phyloP scores from a whole-genome alignment of 768 basidiomycete species.

The Kwoniella newhampshirensis region DNA sequence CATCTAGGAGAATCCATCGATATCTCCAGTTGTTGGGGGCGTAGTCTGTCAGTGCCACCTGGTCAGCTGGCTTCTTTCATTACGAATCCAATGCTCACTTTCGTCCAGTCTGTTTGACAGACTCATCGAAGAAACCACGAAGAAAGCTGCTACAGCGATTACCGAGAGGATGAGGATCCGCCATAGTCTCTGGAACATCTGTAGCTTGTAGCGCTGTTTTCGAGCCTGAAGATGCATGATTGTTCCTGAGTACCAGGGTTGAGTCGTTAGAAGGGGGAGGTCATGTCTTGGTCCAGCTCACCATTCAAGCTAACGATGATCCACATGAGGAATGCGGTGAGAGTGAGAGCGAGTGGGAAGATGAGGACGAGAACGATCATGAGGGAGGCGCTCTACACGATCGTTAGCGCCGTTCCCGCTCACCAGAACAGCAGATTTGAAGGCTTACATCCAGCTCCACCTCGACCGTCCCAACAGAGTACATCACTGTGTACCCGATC shows the following conservation, averaged over 20 bases:
- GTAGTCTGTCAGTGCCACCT: constrained; percentile 63
- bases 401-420: background rate
- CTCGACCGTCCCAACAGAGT: constrained; percentile 91
- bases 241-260: constrained; percentile 62
- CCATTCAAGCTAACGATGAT: constrained; percentile 87
- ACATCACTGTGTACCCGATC: constrained; percentile 64
- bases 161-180: constrained; percentile 80
- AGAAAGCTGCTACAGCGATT: constrained; percentile 79
- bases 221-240: constrained; percentile 79
- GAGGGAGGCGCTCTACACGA: constrained; percentile 65
- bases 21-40: constrained; percentile 83
- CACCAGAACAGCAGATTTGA: too few species aligned
- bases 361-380: constrained; percentile 83
- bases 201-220: constrained; percentile 80
- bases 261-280: background rate
- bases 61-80: background rate
- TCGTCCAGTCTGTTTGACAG: constrained; percentile 89
- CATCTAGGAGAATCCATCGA: constrained; percentile 96
- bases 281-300: constrained; percentile 51
- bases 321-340: constrained; percentile 96
- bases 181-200: constrained; percentile 85
- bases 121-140: constrained; percentile 84
- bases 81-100: constrained; percentile 58
- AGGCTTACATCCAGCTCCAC: constrained; percentile 73
- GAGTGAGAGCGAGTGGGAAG: constrained; percentile 87